Evolutionary conservation across 2,329 filamentous ascomycete genomes (phyloP), one percentile per base, ranked within the genome.

Genomic region (Calycina marina): DNA sequence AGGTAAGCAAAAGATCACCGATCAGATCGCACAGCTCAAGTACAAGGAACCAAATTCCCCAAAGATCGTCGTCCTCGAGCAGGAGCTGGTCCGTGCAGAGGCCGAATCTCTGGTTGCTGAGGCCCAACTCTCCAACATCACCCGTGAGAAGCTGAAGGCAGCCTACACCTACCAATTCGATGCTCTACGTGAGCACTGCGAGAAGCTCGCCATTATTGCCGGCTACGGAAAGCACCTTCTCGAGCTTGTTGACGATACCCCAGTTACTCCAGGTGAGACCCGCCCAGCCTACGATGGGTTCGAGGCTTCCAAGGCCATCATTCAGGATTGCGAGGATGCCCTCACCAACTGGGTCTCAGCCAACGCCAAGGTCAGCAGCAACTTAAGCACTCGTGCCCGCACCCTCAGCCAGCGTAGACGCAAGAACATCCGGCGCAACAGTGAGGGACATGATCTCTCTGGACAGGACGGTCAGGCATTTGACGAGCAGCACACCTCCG

Each of bases 41-140:
- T 98, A 96, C 74, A 98, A 98, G 67, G 90, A 98, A 60, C 90
- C 90, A 46, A 93, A 93, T 65, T 94, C 86, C 20, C 86, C 88
- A 42, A 90, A 85, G 63, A 94, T 98, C 48, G 85, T 94, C 36
- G 86, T 98, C 25, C 77, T 98, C 34, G 90, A 98, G 62, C 90
- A 98, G 60, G 90, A 98, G 60, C 81, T 98, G 37, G 90, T 98
- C 47, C 86, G 90, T 49, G 90, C 90, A 46, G 90, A 98, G 61
- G 90, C 90, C 50, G 90, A 98, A 59, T 96, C 90, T n/a, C 75
- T 98, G 10, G 90, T 98, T 35, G 90, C 90, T 41, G 90, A 98
- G 60, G 90, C 90, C 5, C 90, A 98, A 63, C 71, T 98, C 32
- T 94, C 88, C 56, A 98, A 98, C 69, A 98, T 98, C 54, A 98